Base-by-base conservation (phyloP, 192 early-diverging fungal genomes). In the Umbelopsis ramanniana region DNA sequence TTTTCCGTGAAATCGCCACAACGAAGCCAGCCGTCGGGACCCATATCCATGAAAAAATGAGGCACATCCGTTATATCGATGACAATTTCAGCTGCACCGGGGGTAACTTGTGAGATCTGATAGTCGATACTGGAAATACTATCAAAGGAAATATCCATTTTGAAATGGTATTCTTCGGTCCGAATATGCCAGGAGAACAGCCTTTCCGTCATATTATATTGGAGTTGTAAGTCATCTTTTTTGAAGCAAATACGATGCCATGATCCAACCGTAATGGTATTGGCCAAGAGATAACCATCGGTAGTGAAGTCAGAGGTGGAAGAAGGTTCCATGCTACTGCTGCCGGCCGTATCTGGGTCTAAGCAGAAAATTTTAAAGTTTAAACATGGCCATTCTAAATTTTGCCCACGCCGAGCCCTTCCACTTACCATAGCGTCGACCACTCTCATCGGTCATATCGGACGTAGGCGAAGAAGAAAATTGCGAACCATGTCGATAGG, bases 1-100 rank as follows among this genome's bases (percentile, higher is more conserved):
- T 81, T 85, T 45, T 88, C 89, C 21, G 89, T 90, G 43, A 89
- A 90, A 79, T 90, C 89, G 66, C 85, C 85, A 67, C 89, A 89
- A 66, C 85, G 83, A 29, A 80, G 79, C 89, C 89, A 90, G 23
- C 76, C 70, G 0, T 75, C 19, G 15, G 23, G 8, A 7, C 47
- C 46, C 70, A 71, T 69, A 46, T 63, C 71, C 89, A 90, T 90
- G 74, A 73, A 90, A 75, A 89, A 90, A 38, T 80, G 74, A 33
- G 89, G 89, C 3, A 76, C 68, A 52, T 86, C 84, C 10, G 80
- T 76, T n/a, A 89, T 60, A 50, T 86, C 85, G 52, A 90, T 81
- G 14, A 35, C 12, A 4, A 63, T 17, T 63, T 63, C 57, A 63
- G 57, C 57, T 7, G 57, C 57, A 35, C 57, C 57, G 4, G 10